Evolutionary conservation across 139 green algal genomes (phyloP).

Genomic region (Pseudopediastrum boryanum): DNA sequence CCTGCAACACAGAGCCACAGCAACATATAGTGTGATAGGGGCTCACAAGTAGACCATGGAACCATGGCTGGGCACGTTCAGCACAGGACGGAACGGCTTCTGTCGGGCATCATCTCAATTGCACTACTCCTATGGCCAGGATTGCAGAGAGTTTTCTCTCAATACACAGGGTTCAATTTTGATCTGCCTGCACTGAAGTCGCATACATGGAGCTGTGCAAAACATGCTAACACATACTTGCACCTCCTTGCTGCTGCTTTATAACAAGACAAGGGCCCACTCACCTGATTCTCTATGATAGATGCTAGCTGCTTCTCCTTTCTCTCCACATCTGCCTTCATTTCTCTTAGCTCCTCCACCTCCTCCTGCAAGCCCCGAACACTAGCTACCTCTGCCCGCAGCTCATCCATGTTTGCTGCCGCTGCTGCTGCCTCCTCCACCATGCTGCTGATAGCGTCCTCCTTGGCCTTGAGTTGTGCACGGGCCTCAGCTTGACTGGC

Average conservation of each 20-base stretch:
- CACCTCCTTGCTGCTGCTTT: too few species aligned
- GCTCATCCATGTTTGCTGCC: slow-evolving; percentile 29
- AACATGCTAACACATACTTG: too few species aligned
- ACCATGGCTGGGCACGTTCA: background rate
- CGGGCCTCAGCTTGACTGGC: slow-evolving; percentile 41
- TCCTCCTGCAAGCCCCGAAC: slow-evolving; percentile 50
- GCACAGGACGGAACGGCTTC: background rate
- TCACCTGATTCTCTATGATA: slow-evolving; percentile 83
- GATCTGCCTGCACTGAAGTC: too few species aligned
- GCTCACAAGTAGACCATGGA: background rate
- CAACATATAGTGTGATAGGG: background rate
- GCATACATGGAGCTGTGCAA: too few species aligned
- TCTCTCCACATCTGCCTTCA: slow-evolving; percentile 90
- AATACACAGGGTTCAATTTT: too few species aligned
- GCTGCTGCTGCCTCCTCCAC: slow-evolving; percentile 60
- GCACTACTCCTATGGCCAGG: too few species aligned
- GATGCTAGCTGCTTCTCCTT: slow-evolving; percentile 88
- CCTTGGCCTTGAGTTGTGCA: slow-evolving; percentile 72
- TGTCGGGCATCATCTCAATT: too few species aligned
- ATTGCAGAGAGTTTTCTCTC: too few species aligned
- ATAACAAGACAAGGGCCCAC: background rate
- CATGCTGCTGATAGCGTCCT: slow-evolving; percentile 79
- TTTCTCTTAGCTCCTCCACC: slow-evolving; percentile 92
- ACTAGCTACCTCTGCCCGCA: slow-evolving; percentile 29
- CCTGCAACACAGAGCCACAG: slow-evolving; percentile 39